phyloP scores from a whole-genome alignment of 306 rosid genomes.

The Carpinus viminea region DNA sequence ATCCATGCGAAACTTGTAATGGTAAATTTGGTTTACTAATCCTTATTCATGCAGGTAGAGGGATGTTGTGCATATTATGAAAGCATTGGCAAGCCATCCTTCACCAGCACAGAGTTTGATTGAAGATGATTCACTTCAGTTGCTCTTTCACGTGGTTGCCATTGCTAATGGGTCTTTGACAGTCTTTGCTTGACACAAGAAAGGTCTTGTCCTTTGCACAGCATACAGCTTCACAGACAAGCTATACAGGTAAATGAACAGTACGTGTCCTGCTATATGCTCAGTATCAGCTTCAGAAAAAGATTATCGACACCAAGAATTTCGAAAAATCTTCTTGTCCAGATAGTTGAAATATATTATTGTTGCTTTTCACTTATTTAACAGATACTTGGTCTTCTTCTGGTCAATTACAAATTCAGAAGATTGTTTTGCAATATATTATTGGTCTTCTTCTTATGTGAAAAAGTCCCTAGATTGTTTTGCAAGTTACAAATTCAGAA shows the following conservation, averaged over 20 bases:
- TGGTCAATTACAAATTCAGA: slow-evolving; percentile 69
- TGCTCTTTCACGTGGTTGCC: slow-evolving; percentile 80
- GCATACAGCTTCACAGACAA: slow-evolving; percentile 97
- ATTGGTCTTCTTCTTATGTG: no score
- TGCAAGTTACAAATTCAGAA: no score
- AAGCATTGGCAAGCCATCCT: slow-evolving; percentile 94
- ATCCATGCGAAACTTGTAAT: background rate
- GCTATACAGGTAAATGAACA: slow-evolving; percentile 85
- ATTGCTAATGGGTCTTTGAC: slow-evolving; percentile 72
- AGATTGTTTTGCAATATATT: no score
- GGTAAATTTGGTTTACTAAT: slow-evolving; percentile 15
- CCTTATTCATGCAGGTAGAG: slow-evolving; percentile 68
- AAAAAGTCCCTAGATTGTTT: no score
- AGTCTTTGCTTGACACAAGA: slow-evolving; percentile 73
- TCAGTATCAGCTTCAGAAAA: slow-evolving; percentile 14
- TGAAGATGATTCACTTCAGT: slow-evolving; percentile 90
- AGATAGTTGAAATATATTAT: slow-evolving; percentile 29
- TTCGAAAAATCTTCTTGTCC: slow-evolving; percentile 28
- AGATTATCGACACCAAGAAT: slow-evolving; percentile 17
- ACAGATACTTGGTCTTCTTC: slow-evolving; percentile 89
- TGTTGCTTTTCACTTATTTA: slow-evolving; percentile 35
- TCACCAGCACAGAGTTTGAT: slow-evolving; percentile 91
- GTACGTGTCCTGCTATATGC: slow-evolving; percentile 23
- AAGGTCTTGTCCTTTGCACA: slow-evolving; percentile 94
- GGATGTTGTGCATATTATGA: slow-evolving; percentile 97